Evolutionary conservation across 805 yeast genomes (phyloP), one percentile per base, ranked within the genome.

Genomic region (Saccharomycopsis amapae): DNA sequence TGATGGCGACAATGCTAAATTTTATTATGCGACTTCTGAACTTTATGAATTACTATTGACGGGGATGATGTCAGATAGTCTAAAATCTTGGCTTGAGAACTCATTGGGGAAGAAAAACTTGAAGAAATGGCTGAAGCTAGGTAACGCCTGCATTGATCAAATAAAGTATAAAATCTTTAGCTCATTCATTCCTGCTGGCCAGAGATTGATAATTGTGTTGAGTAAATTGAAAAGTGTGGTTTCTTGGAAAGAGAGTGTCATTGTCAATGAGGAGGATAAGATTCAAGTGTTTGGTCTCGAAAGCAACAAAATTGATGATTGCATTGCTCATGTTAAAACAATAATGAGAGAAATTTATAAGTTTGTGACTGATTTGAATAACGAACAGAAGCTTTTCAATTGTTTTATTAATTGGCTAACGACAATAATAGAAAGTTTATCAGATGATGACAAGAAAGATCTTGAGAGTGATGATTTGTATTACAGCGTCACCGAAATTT

Each of bases 101-200:
- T 76, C 78, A 40, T 63, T 83, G 28, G 88, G 85, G 0, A 87
- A 81, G 50, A 65, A 83, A 50, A 85, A 85, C 24, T 58, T 75
- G 17, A 75, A 73, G 50, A 67, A 75, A 52, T 74, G 86, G 74
- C 62, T 63, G 2, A 71, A 68, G 43, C 42, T 71, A 15, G 81
- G 83, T 0, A 69, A 67, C 30, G 60, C 67, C 1, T 65, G 72
- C 12, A 80, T 73, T 55, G 81, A 79, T 36, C 63, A 63, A 38
- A 61, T 73, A 0, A 62, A 78, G 44, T 72, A 75, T 45, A 59
- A 65, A 0, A 52, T 76, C 1, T 72, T 74, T 45, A 65, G 74
- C 35, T 71, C 72, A 33, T 48, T 79, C 18, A 64, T 80, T 5
- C 78, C 82, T 3, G 68, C 79, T 0, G 57, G 73, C 20, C 87